A percentile compares a stretch with the other conserved stretches of the same genome.
Conservation (phyloP, 257 asterid genomes). For the Nicotiana attenuata region DNA sequence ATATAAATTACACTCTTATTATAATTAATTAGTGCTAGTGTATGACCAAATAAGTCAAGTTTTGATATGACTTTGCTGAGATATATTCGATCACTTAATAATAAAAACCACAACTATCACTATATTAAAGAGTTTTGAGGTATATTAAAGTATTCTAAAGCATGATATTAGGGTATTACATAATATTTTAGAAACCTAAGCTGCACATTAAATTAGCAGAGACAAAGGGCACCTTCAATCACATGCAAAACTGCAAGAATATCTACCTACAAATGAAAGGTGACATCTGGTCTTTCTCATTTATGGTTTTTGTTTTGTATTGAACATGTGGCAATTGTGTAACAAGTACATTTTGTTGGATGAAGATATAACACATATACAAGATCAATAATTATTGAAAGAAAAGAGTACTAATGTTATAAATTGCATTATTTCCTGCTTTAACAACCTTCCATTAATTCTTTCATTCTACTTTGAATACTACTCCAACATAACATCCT, state of each 20-base stretch:
- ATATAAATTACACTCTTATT: background rate
- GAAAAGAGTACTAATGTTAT: background rate
- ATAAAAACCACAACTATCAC: background rate
- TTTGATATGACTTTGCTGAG: background rate
- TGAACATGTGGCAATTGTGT: slow-evolving; percentile 7
- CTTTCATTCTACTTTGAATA: slow-evolving; percentile 4
- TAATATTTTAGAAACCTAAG: background rate
- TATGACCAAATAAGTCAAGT: background rate
- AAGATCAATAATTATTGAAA: background rate
- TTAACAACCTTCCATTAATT: background rate
- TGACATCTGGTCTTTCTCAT: slow-evolving; percentile 12
- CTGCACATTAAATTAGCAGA: slow-evolving; percentile 3
- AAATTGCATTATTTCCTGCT: background rate
- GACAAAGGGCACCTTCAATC: slow-evolving; percentile 8
- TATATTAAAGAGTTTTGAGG: background rate
- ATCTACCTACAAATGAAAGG: slow-evolving; percentile 5
- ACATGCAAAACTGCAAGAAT: slow-evolving; percentile 11
- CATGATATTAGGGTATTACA: background rate
- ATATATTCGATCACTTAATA: background rate
- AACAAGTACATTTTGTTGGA: slow-evolving; percentile 10
- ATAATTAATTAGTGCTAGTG: background rate
- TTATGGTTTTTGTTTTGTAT: background rate
- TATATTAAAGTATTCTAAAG: background rate
- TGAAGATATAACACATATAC: background rate
- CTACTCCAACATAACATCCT: background rate